Conservation (phyloP, 1,284 basidiomycete genomes). For the Boletellus sp. region DNA sequence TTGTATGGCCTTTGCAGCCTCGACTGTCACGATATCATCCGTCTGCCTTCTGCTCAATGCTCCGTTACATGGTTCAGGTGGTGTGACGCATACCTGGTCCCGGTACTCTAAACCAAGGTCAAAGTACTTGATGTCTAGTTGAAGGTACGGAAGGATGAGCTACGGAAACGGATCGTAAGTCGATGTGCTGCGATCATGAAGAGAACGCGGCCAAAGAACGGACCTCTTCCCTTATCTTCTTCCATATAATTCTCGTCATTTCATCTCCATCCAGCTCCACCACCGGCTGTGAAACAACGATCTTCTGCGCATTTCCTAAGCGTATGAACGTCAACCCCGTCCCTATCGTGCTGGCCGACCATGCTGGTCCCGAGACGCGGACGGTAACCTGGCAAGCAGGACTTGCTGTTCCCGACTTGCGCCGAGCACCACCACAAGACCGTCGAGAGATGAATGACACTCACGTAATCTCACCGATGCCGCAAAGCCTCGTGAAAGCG, state of each 20-base stretch:
- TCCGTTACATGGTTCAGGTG: background rate
- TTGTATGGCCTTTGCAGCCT: conserved; percentile 89
- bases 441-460: conserved; percentile 12
- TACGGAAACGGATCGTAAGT: conserved; percentile 31
- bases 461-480: conserved; percentile 29
- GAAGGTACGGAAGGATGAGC: conserved; percentile 93
- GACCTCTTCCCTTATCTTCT: conserved; percentile 96
- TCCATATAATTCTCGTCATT: conserved; percentile 98
- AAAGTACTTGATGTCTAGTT: conserved; percentile 97
- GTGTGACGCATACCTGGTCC: conserved; percentile 60
- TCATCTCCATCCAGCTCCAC: conserved; percentile 97
- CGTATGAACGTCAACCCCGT: conserved; percentile 7
- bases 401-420: background rate
- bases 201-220: conserved; percentile 20
- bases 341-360: background rate
- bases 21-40: conserved; percentile 89
- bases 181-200: background rate
- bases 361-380: background rate
- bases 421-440: background rate
- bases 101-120: conserved; percentile 93
- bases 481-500: conserved; percentile 27
- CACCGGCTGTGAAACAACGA: conserved; percentile 86
- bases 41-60: conserved; percentile 51
- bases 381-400: background rate
- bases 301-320: conserved; percentile 46